Evolutionary conservation across 768 basidiomycete genomes (phyloP), one percentile per base, ranked within the genome.

Genomic region (Fistulinella prunicolor): DNA sequence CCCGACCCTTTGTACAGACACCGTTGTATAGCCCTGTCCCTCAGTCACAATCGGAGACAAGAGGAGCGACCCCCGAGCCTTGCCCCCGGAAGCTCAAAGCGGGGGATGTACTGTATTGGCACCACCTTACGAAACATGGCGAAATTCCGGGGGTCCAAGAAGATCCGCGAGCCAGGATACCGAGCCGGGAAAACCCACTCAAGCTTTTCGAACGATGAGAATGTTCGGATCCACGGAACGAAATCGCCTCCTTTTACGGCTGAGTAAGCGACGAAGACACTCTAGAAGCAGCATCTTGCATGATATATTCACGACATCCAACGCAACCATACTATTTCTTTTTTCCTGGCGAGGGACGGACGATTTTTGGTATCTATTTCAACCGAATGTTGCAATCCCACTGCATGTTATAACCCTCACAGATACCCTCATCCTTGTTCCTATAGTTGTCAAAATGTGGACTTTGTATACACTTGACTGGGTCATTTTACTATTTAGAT

Each of bases 51-150:
- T 42, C 46, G 14, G 55, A 50, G 17, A 34, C 50, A 20, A 49
- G 57, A 45, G 47, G 43, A 16, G 29, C 46, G 8, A 49, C 47
- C 12, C 50, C 55, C 23, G 65, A 64, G 38, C 46, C 69, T 32
- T 49, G 43, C 47, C 64, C 66, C 30, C 70, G 68, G 47, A 71
- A 65, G 40, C 75, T 84, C 26, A 73, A 69, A 57, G 70, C 73
- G 9, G 86, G 86, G 19, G 85, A 87, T 51, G 60, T 80, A 9
- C 69, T 89, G 16, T 86, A 76, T 59, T 90, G 87, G 87, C 86
- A 89, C 61, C 82, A 89, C 55, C 81, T 89, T 49, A 65, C 74
- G 40, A 80, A 79, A 54, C 77, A 74, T 50, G 87, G 87, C 12
- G 87, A 89, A 65, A 85, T 87, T 49, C 81, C 85, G 34, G 83